phyloP scores from a whole-genome alignment of 2,329 filamentous ascomycete genomes.

The Parafenestella ontariensis region DNA sequence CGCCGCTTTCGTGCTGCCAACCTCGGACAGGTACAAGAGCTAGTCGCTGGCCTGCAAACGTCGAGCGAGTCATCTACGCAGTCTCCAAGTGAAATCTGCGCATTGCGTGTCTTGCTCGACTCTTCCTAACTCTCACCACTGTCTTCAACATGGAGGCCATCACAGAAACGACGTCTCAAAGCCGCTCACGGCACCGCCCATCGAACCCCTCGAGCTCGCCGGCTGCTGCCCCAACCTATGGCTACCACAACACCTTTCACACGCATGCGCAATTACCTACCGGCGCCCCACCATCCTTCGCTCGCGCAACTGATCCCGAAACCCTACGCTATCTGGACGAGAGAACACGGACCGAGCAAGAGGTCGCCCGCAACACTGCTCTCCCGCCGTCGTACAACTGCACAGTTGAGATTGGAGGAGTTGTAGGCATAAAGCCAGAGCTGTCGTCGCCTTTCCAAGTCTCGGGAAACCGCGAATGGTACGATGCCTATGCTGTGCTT shows the following conservation, averaged over 20 bases:
- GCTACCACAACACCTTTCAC: constrained; percentile 54
- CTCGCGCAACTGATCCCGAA: constrained; percentile 29
- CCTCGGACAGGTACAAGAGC: constrained; percentile 9
- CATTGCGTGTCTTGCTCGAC: no score
- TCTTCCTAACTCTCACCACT: not conserved
- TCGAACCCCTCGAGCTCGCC: constrained; percentile 23
- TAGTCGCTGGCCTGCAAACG: constrained; percentile 7
- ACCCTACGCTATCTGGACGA: constrained; percentile 30
- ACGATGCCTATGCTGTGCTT: constrained; percentile 67
- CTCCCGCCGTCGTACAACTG: constrained; percentile 47
- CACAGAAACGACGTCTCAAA: constrained; percentile 11
- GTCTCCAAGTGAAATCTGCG: not conserved
- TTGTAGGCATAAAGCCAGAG: constrained; percentile 67
- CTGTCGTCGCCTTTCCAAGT: constrained; percentile 69
- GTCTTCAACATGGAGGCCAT: constrained; percentile 9
- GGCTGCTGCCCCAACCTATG: constrained; percentile 40
- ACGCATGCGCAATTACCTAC: constrained; percentile 42
- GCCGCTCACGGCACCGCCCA: constrained; percentile 23
- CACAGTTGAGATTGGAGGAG: constrained; percentile 41
- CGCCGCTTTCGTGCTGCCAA: constrained; percentile 11
- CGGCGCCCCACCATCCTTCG: constrained; percentile 42
- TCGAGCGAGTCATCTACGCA: not conserved
- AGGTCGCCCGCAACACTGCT: constrained; percentile 18
- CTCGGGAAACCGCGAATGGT: constrained; percentile 69
- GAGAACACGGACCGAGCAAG: constrained; percentile 27